Base-by-base conservation (phyloP, 441 rosid species). In the Flueggea neowawraea region DNA sequence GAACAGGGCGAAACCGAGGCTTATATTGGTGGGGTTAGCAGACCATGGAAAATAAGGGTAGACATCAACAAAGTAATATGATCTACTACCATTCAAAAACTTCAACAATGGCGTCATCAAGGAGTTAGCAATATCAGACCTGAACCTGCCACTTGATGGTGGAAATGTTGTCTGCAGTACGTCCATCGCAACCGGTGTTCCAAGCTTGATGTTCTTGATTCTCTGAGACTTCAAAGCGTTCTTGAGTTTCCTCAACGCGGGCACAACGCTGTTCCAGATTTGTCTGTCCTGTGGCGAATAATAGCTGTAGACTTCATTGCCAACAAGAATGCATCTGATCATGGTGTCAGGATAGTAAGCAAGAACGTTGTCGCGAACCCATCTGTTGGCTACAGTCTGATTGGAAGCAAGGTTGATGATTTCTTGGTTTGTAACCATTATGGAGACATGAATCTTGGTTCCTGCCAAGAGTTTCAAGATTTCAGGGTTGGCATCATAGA, bases 111-210 rank as follows among this genome's bases (percentile, higher is more conserved):
- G 94, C 6, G 28, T 3, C 16, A 92, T 75, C 31, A 90, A 80
- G 0, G 79, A 9, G 2, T 48, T 61, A n/a, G 88, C 33, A 32
- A 92, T 67, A 36, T 88, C 90, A 8, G 82, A 52, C 65, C 86
- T 72, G 66, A 92, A 92, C 28, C 62, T 75, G 16, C 77, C 90
- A 12, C 66, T 82, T 1, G 98, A 87, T 6, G 98, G 98, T 2
- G 98, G 94, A 56, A 74, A 86, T 5, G 89, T 55, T 4, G 81
- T 63, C 3, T 75, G 78, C 44, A 90, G 69, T n/a, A 72, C 33
- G 49, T 90, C 98, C 96, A 92, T 90, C 6, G 89, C 87, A 0
- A 90, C 50, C n/a, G 94, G 86, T 15, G 97, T 86, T 6, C 94
- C 74, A 1, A 92, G 77, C 74, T 88, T 90, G 77, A 92, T 80